Evolutionary conservation across 2,329 filamentous ascomycete genomes (phyloP), one percentile per base, ranked within the genome.

Genomic region (Sporothrix pallida): DNA sequence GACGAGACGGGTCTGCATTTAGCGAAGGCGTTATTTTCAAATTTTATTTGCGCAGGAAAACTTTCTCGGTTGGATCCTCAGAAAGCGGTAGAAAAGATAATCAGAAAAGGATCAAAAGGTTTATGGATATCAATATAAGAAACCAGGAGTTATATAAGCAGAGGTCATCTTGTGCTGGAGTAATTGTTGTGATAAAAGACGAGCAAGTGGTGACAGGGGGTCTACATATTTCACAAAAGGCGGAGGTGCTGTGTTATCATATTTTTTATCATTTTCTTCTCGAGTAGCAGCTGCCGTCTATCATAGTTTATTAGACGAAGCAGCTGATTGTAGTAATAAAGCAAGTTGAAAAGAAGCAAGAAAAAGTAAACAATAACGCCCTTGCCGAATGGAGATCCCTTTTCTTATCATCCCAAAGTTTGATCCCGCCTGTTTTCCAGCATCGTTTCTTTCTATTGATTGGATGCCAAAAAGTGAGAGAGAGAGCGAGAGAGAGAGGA

Each of bases 21-120:
- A 78, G 77, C 77, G 77, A 75, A 72, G 77, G 77, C 77, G 77
- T 78, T 71, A 58, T 67, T 54, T 60, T 71, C 17, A 65, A 46
- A 60, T 17, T 62, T 46, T 31, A 69, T 50, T 65, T 68, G 46
- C 23, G 46, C 31, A 68, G 8, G 15, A 48, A 67, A 48, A 42
- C 23, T 67, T 37, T 60, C 58, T 63, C 48, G 42, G 62, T 26
- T 44, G 62, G 42, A 26, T 20, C 42, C 48, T 48, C 17, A 48
- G n/a, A 67, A 26, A 31, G 62, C 20, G 10, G 6, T 9, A 26
- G 62, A 67, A 69, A 48, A 67, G 3, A 52, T 17, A 52, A 54
- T 37, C 15, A 37, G 31, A 54, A 58, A 31, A 31, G 5, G 9
- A 20, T 70, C 13, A 46, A 58, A 26, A 26, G n/a, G 23, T 67